Conservation (phyloP, 306 rosid genomes). For the Castanea mollissima region DNA sequence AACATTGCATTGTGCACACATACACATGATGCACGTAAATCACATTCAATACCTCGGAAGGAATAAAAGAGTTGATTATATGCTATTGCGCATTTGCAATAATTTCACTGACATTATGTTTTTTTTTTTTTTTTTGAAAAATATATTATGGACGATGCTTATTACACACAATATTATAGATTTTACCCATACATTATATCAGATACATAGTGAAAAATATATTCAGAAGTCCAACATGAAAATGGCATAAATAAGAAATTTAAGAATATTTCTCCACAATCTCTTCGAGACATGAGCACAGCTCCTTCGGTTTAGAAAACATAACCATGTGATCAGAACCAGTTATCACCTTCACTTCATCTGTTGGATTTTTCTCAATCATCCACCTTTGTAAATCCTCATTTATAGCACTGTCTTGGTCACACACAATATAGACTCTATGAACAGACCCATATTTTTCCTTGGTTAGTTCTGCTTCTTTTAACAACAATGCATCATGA, state of each 20-base stretch:
- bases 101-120: too few relatives aligned
- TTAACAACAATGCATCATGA: neutral
- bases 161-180: too few relatives aligned
- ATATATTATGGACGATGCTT: too few relatives aligned
- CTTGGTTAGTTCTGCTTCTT: slow-evolving; percentile 22
- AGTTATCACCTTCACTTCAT: slow-evolving; percentile 32
- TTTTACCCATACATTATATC: too few relatives aligned
- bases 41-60: too few relatives aligned
- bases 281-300: slow-evolving; percentile 29
- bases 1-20: too few relatives aligned
- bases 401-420: slow-evolving; percentile 19
- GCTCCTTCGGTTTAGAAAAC: slow-evolving; percentile 34
- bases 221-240: neutral
- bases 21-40: too few relatives aligned
- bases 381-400: slow-evolving; percentile 33
- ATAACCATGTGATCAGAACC: slow-evolving; percentile 56
- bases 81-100: too few relatives aligned
- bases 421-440: slow-evolving; percentile 34
- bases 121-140: too few relatives aligned
- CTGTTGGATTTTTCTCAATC: slow-evolving; percentile 27
- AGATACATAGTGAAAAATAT: too few relatives aligned
- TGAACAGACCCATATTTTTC: slow-evolving; percentile 38
- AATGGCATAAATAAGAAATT: neutral
- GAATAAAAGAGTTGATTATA: too few relatives aligned
- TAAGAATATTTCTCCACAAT: slow-evolving; percentile 22